A percentile compares a stretch with the other conserved stretches of the same genome.
These are phyloP conservation scores for Cunninghamia lanceolata DNA, from an alignment of 75 land plant genomes.

Conservation along the genomic window DNA sequence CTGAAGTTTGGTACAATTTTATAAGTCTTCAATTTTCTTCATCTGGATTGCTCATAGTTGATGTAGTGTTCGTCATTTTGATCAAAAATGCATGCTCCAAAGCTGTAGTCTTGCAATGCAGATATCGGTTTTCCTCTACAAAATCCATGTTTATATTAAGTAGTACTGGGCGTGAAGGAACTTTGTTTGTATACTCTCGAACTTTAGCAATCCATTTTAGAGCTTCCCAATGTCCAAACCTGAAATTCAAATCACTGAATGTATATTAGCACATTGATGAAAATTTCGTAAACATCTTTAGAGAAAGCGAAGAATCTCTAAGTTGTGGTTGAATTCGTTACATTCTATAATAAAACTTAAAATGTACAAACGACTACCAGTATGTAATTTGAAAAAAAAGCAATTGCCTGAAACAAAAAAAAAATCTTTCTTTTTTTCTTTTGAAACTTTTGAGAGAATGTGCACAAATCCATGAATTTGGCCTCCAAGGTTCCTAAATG, in stretches of 20 bases:
- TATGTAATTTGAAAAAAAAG: too few species aligned
- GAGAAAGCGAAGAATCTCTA: neutral
- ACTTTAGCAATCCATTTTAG: conserved; percentile 92
- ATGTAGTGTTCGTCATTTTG: conserved; percentile 43
- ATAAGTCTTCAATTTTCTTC: neutral
- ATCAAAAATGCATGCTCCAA: conserved; percentile 80
- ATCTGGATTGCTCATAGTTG: neutral
- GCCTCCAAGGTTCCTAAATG: neutral
- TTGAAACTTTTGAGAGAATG: neutral
- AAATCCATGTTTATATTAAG: conserved; percentile 65
- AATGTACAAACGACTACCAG: too few species aligned
- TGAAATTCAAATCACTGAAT: conserved; percentile 23
- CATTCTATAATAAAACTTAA: neutral
- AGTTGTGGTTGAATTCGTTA: neutral
- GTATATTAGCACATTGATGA: neutral
- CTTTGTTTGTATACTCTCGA: conserved; percentile 44
- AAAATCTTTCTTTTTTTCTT: neutral
- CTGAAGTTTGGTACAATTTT: too few species aligned
- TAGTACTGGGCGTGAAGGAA: conserved; percentile 57
- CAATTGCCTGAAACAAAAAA: too few species aligned
- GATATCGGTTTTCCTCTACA: conserved; percentile 73
- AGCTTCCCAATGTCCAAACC: conserved; percentile 98
- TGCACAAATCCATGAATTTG: neutral
- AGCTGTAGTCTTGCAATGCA: conserved; percentile 74
- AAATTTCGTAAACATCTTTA: neutral